A percentile compares a stretch with the other conserved stretches of the same genome.
phyloP scores from a whole-genome alignment of 2,329 filamentous ascomycete species.

The Lachnellula cervina region DNA sequence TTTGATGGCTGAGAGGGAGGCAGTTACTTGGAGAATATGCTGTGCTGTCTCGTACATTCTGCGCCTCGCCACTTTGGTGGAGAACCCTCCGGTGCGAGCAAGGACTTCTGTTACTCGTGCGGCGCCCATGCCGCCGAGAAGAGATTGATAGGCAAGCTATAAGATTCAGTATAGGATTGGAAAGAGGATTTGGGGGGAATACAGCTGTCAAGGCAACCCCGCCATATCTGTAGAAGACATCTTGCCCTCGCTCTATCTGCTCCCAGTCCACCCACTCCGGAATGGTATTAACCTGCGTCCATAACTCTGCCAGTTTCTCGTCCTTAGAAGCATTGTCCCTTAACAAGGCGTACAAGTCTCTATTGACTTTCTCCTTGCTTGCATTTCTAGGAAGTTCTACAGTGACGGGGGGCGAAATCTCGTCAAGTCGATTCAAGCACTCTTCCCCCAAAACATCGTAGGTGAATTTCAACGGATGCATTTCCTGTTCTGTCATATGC shows the following conservation, averaged over 20 bases:
- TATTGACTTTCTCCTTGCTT: slow-evolving; percentile 22
- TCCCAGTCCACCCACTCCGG: slow-evolving; percentile 76
- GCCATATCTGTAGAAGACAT: slow-evolving; percentile 73
- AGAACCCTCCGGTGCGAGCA: slow-evolving; percentile 69
- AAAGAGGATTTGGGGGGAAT: slow-evolving; percentile 15
- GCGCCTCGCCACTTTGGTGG: slow-evolving; percentile 58
- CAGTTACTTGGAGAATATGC: slow-evolving; percentile 67
- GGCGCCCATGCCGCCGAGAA: slow-evolving; percentile 69
- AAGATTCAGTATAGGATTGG: neutral
- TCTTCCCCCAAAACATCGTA: slow-evolving; percentile 67
- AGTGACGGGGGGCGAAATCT: slow-evolving; percentile 46
- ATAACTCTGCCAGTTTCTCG: slow-evolving; percentile 51
- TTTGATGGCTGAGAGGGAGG: slow-evolving; percentile 58
- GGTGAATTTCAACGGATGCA: slow-evolving; percentile 55
- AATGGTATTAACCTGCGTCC: slow-evolving; percentile 61
- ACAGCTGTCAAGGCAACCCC: slow-evolving; percentile 58
- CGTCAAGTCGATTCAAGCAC: slow-evolving; percentile 58
- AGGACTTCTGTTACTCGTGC: slow-evolving; percentile 69
- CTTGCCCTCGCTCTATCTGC: slow-evolving; percentile 68
- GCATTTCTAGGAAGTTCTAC: slow-evolving; percentile 21
- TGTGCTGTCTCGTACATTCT: slow-evolving; percentile 70
- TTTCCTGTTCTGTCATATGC: slow-evolving; percentile 56
- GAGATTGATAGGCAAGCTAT: slow-evolving; percentile 49
- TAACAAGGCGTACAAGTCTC: slow-evolving; percentile 62
- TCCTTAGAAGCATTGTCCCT: slow-evolving; percentile 53